Evolutionary conservation across 108 stramenopile species (phyloP), one percentile per base, ranked within the genome.

Genomic region (Schizochytrium sp.): DNA sequence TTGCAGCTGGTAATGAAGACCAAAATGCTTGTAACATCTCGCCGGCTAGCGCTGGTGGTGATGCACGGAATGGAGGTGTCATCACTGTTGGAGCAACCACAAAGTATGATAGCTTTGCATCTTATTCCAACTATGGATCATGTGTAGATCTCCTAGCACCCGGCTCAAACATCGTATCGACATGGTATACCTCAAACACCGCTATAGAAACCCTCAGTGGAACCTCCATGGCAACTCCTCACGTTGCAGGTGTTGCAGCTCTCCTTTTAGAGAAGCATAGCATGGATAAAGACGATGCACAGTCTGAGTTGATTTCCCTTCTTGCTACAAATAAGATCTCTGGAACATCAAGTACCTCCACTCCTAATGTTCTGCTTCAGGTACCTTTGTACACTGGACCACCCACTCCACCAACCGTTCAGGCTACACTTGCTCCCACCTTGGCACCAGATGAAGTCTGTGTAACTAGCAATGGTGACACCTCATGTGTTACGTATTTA

Each of bases 71-170:
- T 19, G 73, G 3, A 3, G 46, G 38, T 50, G 89, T 56, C 8
- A 58, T 56, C 55, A 56, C 72, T 40, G 72, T 73, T 3, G 41
- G 4, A 19, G 40, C 88, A n/a, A 45, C 61, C 8, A 40, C 61
- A 40, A 17, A 7, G 2, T 2, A 4, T 12, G 89, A 89, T 28
- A 13, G 7, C 15, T 4, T 40, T 40, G 2, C 72, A 8, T 45
- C 10, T 46, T 89, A 57, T 50, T 19, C 13, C 56, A 76, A 89
- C 83, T 47, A 47, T 60, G 89, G 89, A 8, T 3, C 1, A 15
- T 89, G 89, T 60, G 83, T 89, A 3, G 89, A 89, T 60, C 46
- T 89, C 46, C 5, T 89, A 28, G 89, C 89, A n/a, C 89, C 89
- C 7, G 89, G 89, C 72, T 17, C 3, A 4, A 5, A 56, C 4